Evolutionary conservation across 2,329 filamentous ascomycete genomes (phyloP).

Genomic region (Trichoderma simmonsii): DNA sequence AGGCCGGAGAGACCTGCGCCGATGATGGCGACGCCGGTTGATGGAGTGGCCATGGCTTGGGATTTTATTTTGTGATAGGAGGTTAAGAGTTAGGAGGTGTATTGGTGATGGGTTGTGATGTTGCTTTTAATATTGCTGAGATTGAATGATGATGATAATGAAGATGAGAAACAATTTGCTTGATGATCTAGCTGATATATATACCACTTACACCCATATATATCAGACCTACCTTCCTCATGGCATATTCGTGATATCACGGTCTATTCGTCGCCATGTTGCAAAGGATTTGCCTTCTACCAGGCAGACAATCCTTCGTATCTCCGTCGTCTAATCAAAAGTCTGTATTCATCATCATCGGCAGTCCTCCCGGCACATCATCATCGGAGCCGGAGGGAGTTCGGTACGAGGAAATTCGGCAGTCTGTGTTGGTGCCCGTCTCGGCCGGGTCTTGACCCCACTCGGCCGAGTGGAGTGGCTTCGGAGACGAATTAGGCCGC

Average conservation of each 20-base stretch:
- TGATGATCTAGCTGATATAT: neutral
- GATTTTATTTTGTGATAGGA: neutral
- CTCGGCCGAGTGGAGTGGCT: constrained; percentile 12
- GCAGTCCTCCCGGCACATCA: neutral
- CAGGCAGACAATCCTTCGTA: neutral
- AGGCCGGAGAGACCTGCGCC: constrained; percentile 46
- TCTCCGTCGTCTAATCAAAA: neutral
- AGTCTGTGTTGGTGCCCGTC: neutral
- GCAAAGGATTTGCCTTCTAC: neutral
- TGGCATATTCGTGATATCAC: neutral
- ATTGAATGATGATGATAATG: neutral
- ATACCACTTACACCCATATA: neutral
- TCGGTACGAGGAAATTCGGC: neutral
- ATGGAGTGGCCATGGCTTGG: neutral
- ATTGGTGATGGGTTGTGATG: neutral
- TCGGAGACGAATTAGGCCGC: neutral
- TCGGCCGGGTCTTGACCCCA: neutral
- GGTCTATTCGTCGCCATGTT: neutral
- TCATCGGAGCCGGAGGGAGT: neutral
- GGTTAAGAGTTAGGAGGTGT: neutral
- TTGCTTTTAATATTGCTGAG: neutral
- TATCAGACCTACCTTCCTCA: neutral
- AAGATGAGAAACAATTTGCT: neutral
- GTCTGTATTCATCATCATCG: neutral
- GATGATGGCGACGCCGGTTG: constrained; percentile 29